These are phyloP conservation scores for Didymellaceae sp. DNA, from an alignment of 2,329 filamentous ascomycete genomes.

Conservation along the genomic window DNA sequence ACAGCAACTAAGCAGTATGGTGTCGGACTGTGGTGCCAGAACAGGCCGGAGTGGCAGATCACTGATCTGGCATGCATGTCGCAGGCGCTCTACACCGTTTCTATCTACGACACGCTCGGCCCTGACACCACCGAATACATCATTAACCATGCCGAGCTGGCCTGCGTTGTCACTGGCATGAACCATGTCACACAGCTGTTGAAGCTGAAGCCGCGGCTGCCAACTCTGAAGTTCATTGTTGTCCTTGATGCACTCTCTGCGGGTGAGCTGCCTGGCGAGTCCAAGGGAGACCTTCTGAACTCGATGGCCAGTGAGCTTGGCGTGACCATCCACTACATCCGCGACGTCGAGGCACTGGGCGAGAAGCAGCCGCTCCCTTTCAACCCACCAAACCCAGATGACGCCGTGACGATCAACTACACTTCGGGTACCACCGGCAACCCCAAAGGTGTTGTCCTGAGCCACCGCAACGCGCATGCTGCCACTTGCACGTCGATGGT, in stretches of 20 bases:
- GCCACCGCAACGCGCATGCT: constrained; percentile 80
- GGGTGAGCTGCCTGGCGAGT: constrained; percentile 76
- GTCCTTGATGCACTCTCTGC: constrained; percentile 82
- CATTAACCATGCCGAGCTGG: constrained; percentile 83
- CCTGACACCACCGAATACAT: constrained; percentile 93
- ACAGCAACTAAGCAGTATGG: constrained; percentile 67
- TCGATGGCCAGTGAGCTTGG: constrained; percentile 76
- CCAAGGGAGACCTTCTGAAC: constrained; percentile 80
- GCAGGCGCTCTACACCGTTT: constrained; percentile 87
- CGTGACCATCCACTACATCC: constrained; percentile 78
- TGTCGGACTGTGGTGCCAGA: constrained; percentile 85
- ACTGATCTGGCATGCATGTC: constrained; percentile 84
- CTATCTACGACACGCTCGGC: constrained; percentile 94
- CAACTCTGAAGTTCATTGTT: constrained; percentile 84
- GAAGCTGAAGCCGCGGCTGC: constrained; percentile 78
- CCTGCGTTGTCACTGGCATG: constrained; percentile 78
- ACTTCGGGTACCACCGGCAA: constrained; percentile 84
- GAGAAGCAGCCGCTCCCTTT: constrained; percentile 71
- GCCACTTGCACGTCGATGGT: constrained; percentile 69
- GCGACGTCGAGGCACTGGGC: constrained; percentile 82
- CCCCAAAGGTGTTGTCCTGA: constrained; percentile 84
- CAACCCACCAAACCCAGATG: constrained; percentile 74
- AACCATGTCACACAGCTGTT: constrained; percentile 82
- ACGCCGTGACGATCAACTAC: constrained; percentile 89
- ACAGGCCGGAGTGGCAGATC: constrained; percentile 88